phyloP scores from a whole-genome alignment of 208 protist species.

The Leptomonas pyrrhocoris region DNA sequence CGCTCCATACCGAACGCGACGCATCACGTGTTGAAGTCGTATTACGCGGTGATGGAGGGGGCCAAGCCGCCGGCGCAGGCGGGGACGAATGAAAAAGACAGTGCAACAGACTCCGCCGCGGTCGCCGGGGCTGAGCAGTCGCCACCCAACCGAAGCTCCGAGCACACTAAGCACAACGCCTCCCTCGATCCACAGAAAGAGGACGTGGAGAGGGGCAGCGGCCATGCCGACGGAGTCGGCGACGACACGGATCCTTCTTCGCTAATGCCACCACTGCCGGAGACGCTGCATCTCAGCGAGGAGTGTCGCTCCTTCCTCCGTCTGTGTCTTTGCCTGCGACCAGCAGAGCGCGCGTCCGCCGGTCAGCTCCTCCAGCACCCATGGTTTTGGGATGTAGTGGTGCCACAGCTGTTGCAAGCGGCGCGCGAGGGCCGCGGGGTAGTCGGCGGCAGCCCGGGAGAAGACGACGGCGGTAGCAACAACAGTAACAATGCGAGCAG shows the following conservation, averaged over 20 bases:
- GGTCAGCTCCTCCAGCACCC: slow-evolving; percentile 42
- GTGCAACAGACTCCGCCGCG: not conserved
- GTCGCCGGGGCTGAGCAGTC: too few relatives aligned
- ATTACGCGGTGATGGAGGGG: slow-evolving; percentile 23
- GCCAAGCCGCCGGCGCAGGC: not conserved
- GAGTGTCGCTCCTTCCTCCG: slow-evolving; percentile 59
- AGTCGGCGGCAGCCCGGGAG: not conserved
- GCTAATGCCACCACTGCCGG: slow-evolving; percentile 44
- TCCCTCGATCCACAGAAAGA: not conserved
- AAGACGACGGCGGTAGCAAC: not conserved
- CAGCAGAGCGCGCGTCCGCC: slow-evolving; percentile 50
- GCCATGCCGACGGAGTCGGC: not conserved
- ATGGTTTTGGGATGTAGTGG: slow-evolving; percentile 58
- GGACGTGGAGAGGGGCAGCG: not conserved
- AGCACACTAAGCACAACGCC: too few relatives aligned
- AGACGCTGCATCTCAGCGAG: slow-evolving; percentile 18
- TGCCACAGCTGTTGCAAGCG: slow-evolving; percentile 32
- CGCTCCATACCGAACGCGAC: slow-evolving; percentile 63
- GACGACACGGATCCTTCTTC: not conserved
- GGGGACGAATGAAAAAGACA: not conserved
- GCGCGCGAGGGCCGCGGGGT: slow-evolving; percentile 16
- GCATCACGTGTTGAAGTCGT: slow-evolving; percentile 51
- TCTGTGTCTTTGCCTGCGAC: slow-evolving; percentile 60
- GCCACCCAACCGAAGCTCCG: too few relatives aligned
- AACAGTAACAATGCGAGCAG: not conserved